Conservation (phyloP, 2,329 filamentous ascomycete species). For the Epichloe coenophiala region DNA sequence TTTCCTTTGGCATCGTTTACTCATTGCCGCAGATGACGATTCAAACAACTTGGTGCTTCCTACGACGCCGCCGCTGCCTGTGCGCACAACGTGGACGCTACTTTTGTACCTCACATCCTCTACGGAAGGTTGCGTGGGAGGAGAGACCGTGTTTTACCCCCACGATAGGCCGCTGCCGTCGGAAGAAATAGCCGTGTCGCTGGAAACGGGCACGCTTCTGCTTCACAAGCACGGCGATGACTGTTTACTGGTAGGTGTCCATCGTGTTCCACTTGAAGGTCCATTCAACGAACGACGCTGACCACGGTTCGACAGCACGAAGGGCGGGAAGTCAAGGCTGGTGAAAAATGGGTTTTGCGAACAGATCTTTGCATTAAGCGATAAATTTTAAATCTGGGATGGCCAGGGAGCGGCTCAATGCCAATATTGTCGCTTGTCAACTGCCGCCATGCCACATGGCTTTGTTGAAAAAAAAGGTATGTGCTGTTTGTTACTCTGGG, state of each 20-base stretch:
- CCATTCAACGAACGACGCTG: background rate
- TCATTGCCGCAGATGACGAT: constrained; percentile 61
- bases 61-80: constrained; percentile 15
- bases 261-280: background rate
- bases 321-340: constrained; percentile 61
- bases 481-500: too few relatives aligned
- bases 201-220: constrained; percentile 74
- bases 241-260: constrained; percentile 54
- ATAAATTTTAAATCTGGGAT: constrained; percentile 14
- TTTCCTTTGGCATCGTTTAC: background rate
- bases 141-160: constrained; percentile 86
- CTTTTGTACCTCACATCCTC: constrained; percentile 74
- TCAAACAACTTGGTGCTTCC: constrained; percentile 56
- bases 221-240: constrained; percentile 82
- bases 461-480: too few relatives aligned
- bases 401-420: too few relatives aligned
- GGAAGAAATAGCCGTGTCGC: constrained; percentile 56
- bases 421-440: too few relatives aligned
- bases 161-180: constrained; percentile 42
- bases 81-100: constrained; percentile 74
- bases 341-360: constrained; percentile 84
- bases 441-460: too few relatives aligned
- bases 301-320: constrained; percentile 46
- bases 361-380: constrained; percentile 63
- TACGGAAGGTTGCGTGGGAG: constrained; percentile 62